These are phyloP conservation scores for Erythrophleum fordii DNA, from an alignment of 306 rosid species.

Conservation along the genomic window DNA sequence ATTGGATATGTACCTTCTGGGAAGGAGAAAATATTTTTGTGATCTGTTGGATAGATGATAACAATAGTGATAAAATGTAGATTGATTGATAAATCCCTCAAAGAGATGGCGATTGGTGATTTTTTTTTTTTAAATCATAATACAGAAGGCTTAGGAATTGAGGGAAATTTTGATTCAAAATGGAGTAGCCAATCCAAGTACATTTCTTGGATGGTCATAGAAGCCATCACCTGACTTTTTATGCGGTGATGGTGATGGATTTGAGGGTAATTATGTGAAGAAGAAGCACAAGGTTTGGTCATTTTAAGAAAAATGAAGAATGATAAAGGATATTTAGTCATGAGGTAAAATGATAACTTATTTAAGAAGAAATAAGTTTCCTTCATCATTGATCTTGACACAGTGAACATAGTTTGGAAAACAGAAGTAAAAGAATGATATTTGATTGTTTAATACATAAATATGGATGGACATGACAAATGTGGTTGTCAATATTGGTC, in stretches of 20 bases:
- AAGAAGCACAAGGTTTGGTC: neutral
- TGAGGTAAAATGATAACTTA: neutral
- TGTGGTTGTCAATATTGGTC: neutral
- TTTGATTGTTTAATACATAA: neutral
- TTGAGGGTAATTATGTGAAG: neutral
- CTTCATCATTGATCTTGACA: neutral
- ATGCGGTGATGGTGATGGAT: neutral
- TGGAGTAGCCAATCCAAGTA: neutral
- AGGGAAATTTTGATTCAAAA: neutral
- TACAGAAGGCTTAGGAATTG: neutral
- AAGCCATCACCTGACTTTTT: neutral
- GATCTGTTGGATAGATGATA: neutral
- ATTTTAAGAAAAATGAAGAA: neutral
- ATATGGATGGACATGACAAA: neutral
- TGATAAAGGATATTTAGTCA: neutral
- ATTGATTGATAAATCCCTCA: neutral
- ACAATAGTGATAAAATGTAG: neutral
- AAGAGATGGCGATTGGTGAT: neutral
- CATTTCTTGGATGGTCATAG: neutral
- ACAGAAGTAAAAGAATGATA: neutral
- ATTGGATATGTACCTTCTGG: constrained; percentile 21
- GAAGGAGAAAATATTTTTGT: neutral
- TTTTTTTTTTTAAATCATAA: neutral
- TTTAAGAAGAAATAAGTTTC: neutral
- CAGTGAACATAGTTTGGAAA: neutral